These are phyloP conservation scores for Pseudoneurospora amorphoporcata DNA, from an alignment of 495 filamentous ascomycete species.

Conservation along the genomic window DNA sequence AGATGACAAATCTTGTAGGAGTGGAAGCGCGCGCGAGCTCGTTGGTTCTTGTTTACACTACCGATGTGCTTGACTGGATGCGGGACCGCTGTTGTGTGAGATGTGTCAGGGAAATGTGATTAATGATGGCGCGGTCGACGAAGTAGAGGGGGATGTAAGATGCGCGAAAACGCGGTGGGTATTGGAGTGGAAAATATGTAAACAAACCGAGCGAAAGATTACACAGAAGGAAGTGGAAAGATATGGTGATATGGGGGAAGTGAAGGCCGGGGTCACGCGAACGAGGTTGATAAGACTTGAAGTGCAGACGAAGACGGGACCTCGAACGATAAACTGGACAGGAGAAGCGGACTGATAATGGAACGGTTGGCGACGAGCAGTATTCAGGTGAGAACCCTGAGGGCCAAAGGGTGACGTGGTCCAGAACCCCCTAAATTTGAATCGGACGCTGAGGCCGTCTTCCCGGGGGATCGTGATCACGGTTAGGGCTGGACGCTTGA, in stretches of 20 bases:
- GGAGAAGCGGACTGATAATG: neutral
- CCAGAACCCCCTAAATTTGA: neutral
- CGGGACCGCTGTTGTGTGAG: neutral
- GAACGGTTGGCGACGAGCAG: neutral
- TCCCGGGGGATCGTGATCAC: neutral
- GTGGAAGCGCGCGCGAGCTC: neutral
- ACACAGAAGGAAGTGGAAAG: neutral
- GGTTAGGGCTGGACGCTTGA: neutral
- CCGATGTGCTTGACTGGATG: neutral
- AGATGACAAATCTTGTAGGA: neutral
- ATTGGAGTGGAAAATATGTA: neutral
- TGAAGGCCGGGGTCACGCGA: neutral
- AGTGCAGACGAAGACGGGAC: neutral
- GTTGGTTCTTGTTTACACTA: neutral
- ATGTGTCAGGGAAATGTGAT: neutral
- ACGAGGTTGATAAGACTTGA: neutral
- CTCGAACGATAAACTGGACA: neutral
- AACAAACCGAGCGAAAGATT: neutral
- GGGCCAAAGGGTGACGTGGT: neutral
- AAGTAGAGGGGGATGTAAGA: neutral
- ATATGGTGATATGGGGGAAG: neutral
- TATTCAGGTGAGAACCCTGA: neutral
- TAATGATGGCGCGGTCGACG: neutral
- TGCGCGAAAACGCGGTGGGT: neutral
- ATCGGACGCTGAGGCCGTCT: neutral